phyloP scores from a whole-genome alignment of 371 early-diverging fungal species.

The Circinella umbellata region DNA sequence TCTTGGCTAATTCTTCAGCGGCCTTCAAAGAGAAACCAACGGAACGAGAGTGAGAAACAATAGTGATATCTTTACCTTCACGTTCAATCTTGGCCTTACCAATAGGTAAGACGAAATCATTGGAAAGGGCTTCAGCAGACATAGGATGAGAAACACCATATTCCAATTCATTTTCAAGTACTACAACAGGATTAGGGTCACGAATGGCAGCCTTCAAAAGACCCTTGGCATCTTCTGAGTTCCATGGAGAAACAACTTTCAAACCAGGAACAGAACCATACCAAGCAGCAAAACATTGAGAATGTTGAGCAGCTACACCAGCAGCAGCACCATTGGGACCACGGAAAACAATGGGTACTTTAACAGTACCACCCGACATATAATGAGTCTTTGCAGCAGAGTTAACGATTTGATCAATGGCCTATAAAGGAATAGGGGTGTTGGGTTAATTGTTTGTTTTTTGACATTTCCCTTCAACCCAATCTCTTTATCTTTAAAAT shows the following conservation, averaged over 20 bases:
- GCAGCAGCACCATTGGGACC: conserved; percentile 99
- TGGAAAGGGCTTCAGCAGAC: conserved; percentile 79
- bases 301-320: conserved; percentile 99
- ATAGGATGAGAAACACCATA: conserved; percentile 93
- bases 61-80: conserved; percentile 91
- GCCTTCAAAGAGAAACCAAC: conserved; percentile 94
- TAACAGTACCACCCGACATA: conserved; percentile 96
- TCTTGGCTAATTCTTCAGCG: conserved; percentile 86
- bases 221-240: conserved; percentile 98
- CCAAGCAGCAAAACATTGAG: conserved; percentile 99
- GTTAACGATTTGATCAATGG: conserved; percentile 99
- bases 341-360: conserved; percentile 98
- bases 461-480: neutral
- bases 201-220: conserved; percentile 96
- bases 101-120: conserved; percentile 92
- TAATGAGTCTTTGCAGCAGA: conserved; percentile 98
- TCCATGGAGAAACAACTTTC: conserved; percentile 99
- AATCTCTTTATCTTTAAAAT: too few species aligned
- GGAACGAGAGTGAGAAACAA: conserved; percentile 95
- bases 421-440: conserved; percentile 47
- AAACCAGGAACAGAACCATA: conserved; percentile 98
- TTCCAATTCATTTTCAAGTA: conserved; percentile 99
- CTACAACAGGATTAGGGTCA: conserved; percentile 98
- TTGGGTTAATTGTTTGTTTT: too few species aligned
- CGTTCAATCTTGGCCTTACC: conserved; percentile 98